phyloP scores from a whole-genome alignment of 2,329 filamentous ascomycete species.

The Colletotrichum tabaci region DNA sequence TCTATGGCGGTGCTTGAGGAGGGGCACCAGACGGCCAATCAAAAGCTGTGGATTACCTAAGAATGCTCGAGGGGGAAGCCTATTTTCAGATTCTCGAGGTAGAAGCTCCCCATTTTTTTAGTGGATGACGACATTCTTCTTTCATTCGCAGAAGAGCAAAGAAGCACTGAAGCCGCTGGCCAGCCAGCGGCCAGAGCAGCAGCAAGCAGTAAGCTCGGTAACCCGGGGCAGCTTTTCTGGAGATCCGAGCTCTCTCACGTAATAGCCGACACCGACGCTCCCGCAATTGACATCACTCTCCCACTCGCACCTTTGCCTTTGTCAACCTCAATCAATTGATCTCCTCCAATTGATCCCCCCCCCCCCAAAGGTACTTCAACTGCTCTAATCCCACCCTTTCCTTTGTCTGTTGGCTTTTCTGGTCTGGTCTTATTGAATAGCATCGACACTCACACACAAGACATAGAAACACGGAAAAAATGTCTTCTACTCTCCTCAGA shows the following conservation, averaged over 20 bases:
- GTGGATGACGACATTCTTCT: constrained; percentile 39
- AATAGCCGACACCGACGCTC: constrained; percentile 39
- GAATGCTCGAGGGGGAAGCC: background rate
- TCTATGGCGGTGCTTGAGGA: background rate
- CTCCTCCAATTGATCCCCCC: too few relatives aligned
- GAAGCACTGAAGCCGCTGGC: constrained; percentile 3
- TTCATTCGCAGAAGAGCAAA: constrained; percentile 37
- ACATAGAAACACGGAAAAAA: constrained; percentile 59
- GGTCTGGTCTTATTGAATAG: background rate
- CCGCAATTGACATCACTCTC: constrained; percentile 40
- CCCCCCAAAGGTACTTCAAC: constrained; percentile 24
- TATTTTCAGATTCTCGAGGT: background rate
- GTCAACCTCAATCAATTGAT: constrained; percentile 44
- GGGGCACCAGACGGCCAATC: constrained; percentile 3
- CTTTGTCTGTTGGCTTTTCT: background rate
- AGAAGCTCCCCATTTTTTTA: constrained; percentile 25
- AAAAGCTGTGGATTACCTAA: constrained; percentile 4
- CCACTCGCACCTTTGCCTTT: constrained; percentile 21
- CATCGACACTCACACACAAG: constrained; percentile 18
- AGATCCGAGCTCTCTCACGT: constrained; percentile 42
- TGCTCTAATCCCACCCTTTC: background rate
- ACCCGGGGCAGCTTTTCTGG: constrained; percentile 35
- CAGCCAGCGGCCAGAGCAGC: background rate
- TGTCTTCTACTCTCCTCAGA: constrained; percentile 85
- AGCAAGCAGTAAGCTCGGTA: constrained; percentile 27